A percentile compares a stretch with the other conserved stretches of the same genome.
These are phyloP conservation scores for Cenchrus americanus DNA, from an alignment of 176 grass and related monocot species.

Conservation along the genomic window DNA sequence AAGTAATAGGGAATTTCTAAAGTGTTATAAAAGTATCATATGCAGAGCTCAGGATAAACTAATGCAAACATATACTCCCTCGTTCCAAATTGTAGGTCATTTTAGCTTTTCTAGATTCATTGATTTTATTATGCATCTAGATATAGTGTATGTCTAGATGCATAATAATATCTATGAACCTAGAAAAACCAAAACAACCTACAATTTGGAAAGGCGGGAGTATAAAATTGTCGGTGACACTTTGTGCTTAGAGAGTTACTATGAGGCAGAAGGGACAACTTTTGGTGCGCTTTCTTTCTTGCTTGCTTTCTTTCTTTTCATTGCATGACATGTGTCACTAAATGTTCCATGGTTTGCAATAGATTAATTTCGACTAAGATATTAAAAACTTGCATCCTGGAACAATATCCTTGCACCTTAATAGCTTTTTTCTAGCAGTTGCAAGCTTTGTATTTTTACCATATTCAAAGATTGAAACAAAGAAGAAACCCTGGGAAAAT, in stretches of 20 bases:
- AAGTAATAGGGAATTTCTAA: neutral
- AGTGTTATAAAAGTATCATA: neutral
- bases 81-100: too few relatives aligned
- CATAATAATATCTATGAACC: too few relatives aligned
- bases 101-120: too few relatives aligned
- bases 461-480: constrained; percentile 29
- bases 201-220: too few relatives aligned
- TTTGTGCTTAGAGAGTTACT: neutral
- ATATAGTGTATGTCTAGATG: too few relatives aligned
- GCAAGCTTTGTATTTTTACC: neutral
- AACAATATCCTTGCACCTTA: neutral
- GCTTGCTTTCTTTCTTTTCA: neutral
- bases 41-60: neutral
- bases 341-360: constrained; percentile 26
- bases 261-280: neutral
- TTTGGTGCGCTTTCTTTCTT: neutral
- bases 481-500: constrained; percentile 23
- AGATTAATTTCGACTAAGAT: neutral
- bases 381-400: constrained; percentile 12
- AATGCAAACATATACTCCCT: neutral
- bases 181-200: too few relatives aligned
- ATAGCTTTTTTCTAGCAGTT: neutral
- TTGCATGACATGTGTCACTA: neutral
- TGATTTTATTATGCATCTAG: too few relatives aligned
- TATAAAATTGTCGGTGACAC: neutral